Evolutionary conservation across 768 basidiomycete species (phyloP), one percentile per base, ranked within the genome.

Genomic region (Agrocybe pediades): DNA sequence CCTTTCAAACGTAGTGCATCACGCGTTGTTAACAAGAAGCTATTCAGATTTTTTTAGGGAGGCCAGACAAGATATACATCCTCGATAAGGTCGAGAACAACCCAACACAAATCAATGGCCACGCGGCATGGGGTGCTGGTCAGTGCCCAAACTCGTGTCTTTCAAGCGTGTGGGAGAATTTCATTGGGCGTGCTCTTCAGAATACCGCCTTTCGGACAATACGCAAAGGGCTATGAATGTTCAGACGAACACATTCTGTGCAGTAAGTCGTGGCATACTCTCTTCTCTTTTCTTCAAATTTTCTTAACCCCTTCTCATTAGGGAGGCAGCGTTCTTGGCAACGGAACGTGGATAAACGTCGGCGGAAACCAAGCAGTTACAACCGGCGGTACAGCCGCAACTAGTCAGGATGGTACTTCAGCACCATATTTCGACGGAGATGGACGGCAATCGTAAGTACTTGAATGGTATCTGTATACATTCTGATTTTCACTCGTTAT

Each of bases 61-160:
- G 69, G 6, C 56, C 63, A 17, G 71, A 78, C 53, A 78, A 70
- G 49, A 72, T 81, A 0, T 82, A 76, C 56, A 77, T 92, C 57
- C 66, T 92, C 21, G 91, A 94, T 75, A 93, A 94, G 72, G 82
- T 81, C 7, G 88, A 92, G 64, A 80, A 82, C 58, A 92, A 92
- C 68, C 80, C 84, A 0, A 65, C 79, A 0, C 69, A 75, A 48
- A 77, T 90, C 44, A 79, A 79, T 25, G 85, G 82, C 0, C 88
- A 90, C 68, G 84, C 88, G 0, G 82, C 84, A 5, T 88, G 86
- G 85, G 86, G 83, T 3, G 77, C 86, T 5, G 87, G 85, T 80
- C 47, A 19, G 68, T 53, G 9, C 21, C 50, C 24, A 20, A 43
- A 40, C 52, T 29, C 49, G 16, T 49, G 20, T 21, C 20, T 41